A percentile compares a stretch with the other conserved stretches of the same genome.
phyloP scores from a whole-genome alignment of 306 rosid species.

The Bauhinia variegata region DNA sequence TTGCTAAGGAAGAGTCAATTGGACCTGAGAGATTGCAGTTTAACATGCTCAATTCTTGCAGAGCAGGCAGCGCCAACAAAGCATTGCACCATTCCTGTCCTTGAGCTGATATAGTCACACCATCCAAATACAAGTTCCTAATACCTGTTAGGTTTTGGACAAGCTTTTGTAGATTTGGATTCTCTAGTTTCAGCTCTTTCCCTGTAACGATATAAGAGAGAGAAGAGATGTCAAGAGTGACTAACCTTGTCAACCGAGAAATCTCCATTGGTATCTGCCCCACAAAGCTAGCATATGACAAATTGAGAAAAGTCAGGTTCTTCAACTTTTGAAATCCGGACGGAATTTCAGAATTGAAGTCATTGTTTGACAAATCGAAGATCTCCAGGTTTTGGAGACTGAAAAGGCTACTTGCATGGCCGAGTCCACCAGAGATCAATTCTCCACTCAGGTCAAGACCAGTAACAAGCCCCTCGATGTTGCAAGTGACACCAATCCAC shows the following conservation, averaged over 20 bases:
- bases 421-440: background rate
- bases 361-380: slow-evolving; percentile 1
- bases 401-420: slow-evolving; percentile 17
- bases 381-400: slow-evolving; percentile 11
- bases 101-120: slow-evolving; percentile 32
- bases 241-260: slow-evolving; percentile 24
- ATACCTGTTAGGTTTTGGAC: slow-evolving; percentile 30
- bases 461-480: background rate
- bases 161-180: slow-evolving; percentile 1
- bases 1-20: slow-evolving; percentile 4
- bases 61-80: background rate
- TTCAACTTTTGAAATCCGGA: background rate
- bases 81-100: slow-evolving; percentile 46
- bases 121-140: slow-evolving; percentile 39
- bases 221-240: slow-evolving; percentile 23
- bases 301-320: slow-evolving; percentile 17
- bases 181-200: background rate
- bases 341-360: background rate
- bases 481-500: slow-evolving; percentile 46
- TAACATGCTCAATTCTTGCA: slow-evolving; percentile 31
- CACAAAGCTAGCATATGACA: slow-evolving; percentile 18
- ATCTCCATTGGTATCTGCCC: slow-evolving; percentile 29
- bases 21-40: slow-evolving; percentile 11
- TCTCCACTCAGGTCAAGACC: slow-evolving; percentile 5
- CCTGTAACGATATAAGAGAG: background rate